These are phyloP conservation scores for Gynostemma pentaphyllum DNA, from an alignment of 306 rosid genomes.

Conservation along the genomic window DNA sequence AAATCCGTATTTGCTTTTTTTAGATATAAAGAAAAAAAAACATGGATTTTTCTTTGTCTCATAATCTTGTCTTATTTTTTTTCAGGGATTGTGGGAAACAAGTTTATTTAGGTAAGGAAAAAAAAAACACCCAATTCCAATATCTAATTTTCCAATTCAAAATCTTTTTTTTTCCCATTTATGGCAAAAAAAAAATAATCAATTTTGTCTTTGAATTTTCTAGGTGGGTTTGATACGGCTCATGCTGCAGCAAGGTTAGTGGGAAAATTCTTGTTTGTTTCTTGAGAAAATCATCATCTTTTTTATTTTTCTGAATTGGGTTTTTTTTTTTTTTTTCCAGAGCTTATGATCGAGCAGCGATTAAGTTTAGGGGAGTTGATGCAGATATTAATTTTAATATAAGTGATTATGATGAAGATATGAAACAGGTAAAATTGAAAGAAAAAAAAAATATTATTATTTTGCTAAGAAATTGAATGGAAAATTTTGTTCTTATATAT, in stretches of 20 bases:
- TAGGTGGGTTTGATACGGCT: constrained; percentile 55
- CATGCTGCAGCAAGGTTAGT: constrained; percentile 43
- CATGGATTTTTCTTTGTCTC: neutral
- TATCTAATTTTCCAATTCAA: neutral
- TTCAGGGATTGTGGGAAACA: constrained; percentile 56
- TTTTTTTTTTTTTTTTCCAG: neutral
- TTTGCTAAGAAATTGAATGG: neutral
- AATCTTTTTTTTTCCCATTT: neutral
- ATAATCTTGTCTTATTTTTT: neutral
- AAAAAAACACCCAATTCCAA: neutral
- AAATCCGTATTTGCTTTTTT: neutral
- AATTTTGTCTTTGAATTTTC: neutral
- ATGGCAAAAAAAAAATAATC: neutral
- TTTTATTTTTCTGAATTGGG: neutral
- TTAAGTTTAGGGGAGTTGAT: constrained; percentile 44
- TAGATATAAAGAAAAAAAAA: neutral
- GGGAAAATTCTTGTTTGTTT: neutral
- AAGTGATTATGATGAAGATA: constrained; percentile 36
- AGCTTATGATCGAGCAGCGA: constrained; percentile 52
- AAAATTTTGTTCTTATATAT: too few relatives aligned
- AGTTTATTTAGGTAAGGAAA: constrained; percentile 37
- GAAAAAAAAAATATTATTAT: neutral
- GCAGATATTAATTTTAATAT: constrained; percentile 41
- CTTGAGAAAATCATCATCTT: neutral
- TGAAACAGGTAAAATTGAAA: constrained; percentile 21